Base-by-base conservation (phyloP, 129 eudicot species). In the Chrysanthemum makinoi region DNA sequence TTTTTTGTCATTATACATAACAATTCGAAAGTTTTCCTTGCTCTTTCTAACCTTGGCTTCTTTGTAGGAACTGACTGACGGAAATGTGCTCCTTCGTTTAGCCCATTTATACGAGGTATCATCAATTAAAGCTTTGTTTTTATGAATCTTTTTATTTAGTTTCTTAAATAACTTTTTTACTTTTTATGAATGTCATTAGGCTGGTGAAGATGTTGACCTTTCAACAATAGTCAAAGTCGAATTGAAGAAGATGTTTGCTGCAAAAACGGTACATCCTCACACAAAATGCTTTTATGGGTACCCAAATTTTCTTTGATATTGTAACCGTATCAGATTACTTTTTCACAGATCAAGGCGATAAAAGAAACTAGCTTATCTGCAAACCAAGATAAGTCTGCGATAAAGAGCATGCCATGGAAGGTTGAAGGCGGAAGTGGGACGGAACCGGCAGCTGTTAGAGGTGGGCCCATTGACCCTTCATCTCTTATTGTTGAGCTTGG, bases 331-430 rank as follows among this genome's bases (percentile, higher is more conserved):
- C 2, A 20, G 63, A 17, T 70, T 3, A 16, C 5, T 68, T 24
- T 73, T 69, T 47, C 66, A 46, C 83, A 89, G 98, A 89, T 93
- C 62, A 93, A 81, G 76, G 19, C 39, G 39, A 44, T 87, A 1
- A 69, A 72, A 26, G 98, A 93, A 75, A 93, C 81, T 76, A 89
- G 98, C 80, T 85, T 93, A 81, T 85, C 98, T 50, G 96, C 98
- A n/a, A 93, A 89, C 79, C 96, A 93, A 80, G 87, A 83, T 44
- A 93, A 80, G 73, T 85, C 88, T 12, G 74, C 55, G 58, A 85
- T 89, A 80, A 93, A 84, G 80, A 78, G 60, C 15, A 73, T 65
- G 80, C n/a, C 74, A 51, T 93, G 96, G 96, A 81, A 81, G 24
- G 95, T 89, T 15, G 85, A 89, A 83, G 89, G 88, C 26, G 76